Evolutionary conservation across 345 rosid genomes (phyloP).

Genomic region (Hibiscus mutabilis): DNA sequence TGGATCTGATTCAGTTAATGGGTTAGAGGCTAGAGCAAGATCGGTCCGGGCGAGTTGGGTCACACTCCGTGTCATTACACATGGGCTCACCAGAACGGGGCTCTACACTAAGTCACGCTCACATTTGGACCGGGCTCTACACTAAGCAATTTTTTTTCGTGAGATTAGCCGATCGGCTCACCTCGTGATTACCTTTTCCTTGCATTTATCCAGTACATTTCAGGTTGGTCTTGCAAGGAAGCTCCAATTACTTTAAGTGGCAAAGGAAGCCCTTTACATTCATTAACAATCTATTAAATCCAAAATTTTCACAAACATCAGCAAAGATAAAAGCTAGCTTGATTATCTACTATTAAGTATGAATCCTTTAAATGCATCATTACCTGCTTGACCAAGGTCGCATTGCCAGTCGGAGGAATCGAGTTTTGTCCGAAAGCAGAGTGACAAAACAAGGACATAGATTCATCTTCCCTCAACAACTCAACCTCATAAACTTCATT

Average conservation of each 20-base stretch:
- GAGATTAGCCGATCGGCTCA: constrained; percentile 67
- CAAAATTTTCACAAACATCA: constrained; percentile 8
- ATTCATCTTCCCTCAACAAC: constrained; percentile 53
- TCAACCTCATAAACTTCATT: constrained; percentile 46
- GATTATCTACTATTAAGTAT: not conserved
- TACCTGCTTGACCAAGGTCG: constrained; percentile 64
- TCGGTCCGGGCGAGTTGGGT: too few relatives aligned
- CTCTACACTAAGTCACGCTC: too few relatives aligned
- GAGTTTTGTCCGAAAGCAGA: constrained; percentile 64
- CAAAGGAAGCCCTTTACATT: constrained; percentile 89
- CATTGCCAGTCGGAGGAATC: constrained; percentile 46
- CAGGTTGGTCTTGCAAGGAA: constrained; percentile 52
- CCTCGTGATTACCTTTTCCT: constrained; percentile 50
- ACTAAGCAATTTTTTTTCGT: constrained; percentile 59
- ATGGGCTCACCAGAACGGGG: too few relatives aligned
- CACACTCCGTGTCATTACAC: too few relatives aligned
- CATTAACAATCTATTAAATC: constrained; percentile 49
- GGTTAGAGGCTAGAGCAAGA: too few relatives aligned
- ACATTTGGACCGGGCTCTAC: too few relatives aligned
- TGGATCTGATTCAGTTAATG: too few relatives aligned
- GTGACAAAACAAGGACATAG: constrained; percentile 59
- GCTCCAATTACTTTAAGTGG: constrained; percentile 95
- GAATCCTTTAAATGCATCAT: not conserved
- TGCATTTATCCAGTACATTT: constrained; percentile 67
- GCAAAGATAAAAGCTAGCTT: not conserved